Conservation (phyloP, 1,284 basidiomycete species). For the Ceratobasidium sp. region DNA sequence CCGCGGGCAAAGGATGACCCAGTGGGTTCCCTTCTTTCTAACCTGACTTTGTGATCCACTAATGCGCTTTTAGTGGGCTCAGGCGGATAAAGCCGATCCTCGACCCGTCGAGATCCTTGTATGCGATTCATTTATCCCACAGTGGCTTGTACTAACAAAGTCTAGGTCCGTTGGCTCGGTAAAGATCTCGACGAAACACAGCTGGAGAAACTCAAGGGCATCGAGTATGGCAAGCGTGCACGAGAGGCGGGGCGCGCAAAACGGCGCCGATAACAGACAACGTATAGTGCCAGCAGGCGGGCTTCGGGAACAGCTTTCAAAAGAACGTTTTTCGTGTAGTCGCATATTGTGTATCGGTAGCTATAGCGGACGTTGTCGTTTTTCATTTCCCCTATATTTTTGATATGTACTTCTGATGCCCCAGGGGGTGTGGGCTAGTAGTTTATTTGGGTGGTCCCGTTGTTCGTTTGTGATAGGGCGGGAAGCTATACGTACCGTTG, state of each 20-base stretch:
- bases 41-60: not conserved
- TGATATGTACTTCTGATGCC: constrained; percentile 5
- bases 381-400: constrained; percentile 1
- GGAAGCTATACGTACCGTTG: not conserved
- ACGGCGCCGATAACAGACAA: constrained; percentile 7
- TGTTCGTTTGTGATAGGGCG: not conserved
- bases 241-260: constrained; percentile 19
- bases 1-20: constrained; percentile 22
- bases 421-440: not conserved
- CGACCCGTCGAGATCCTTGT: constrained; percentile 35
- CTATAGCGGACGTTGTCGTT: constrained; percentile 29
- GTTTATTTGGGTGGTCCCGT: not conserved
- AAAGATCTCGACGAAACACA: constrained; percentile 45
- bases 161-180: constrained; percentile 46
- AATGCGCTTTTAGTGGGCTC: constrained; percentile 15
- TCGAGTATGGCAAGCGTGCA: constrained; percentile 46
- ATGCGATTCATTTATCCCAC: constrained; percentile 9
- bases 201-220: constrained; percentile 46
- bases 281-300: not conserved
- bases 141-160: not conserved
- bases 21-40: not conserved
- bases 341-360: constrained; percentile 41
- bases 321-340: constrained; percentile 23
- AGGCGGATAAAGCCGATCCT: constrained; percentile 31
- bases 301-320: no score